These are phyloP conservation scores for Pulveroboletus sp. DNA, from an alignment of 768 basidiomycete genomes.

Conservation along the genomic window DNA sequence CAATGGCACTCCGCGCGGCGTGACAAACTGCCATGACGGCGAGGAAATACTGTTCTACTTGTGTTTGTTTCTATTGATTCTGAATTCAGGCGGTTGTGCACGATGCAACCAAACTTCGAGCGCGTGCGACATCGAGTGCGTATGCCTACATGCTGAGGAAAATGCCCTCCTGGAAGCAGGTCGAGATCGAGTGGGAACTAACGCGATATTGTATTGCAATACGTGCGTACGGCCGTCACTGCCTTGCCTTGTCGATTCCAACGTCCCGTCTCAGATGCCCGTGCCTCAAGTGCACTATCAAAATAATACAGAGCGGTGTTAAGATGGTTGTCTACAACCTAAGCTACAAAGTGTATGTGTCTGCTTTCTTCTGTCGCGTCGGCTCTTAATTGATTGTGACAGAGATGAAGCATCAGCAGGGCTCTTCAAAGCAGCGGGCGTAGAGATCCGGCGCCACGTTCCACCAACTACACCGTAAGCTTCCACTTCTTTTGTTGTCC, in stretches of 20 bases:
- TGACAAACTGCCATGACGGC: slow-evolving; percentile 71
- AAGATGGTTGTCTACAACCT: slow-evolving; percentile 91
- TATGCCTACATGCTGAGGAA: slow-evolving; percentile 97
- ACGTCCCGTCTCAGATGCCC: slow-evolving; percentile 65
- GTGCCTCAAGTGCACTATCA: slow-evolving; percentile 93
- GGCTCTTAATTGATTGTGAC: slow-evolving; percentile 4
- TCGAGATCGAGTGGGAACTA: slow-evolving; percentile 76
- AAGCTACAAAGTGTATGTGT: slow-evolving; percentile 86
- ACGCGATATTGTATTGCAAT: slow-evolving; percentile 93
- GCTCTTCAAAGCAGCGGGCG: slow-evolving; percentile 76
- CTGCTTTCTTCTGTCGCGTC: neutral
- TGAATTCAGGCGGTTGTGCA: slow-evolving; percentile 81
- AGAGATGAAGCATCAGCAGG: slow-evolving; percentile 81
- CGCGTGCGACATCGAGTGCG: slow-evolving; percentile 62
- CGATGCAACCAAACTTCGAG: slow-evolving; percentile 62
- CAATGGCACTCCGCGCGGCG: slow-evolving; percentile 91
- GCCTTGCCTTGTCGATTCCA: neutral
- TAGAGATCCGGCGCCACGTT: slow-evolving; percentile 70
- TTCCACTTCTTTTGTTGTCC: neutral
- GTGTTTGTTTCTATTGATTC: slow-evolving; percentile 39
- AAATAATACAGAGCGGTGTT: slow-evolving; percentile 94
- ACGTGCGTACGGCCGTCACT: slow-evolving; percentile 55
- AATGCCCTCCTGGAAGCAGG: slow-evolving; percentile 95
- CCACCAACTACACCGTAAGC: slow-evolving; percentile 33
- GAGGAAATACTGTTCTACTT: neutral